phyloP scores from a whole-genome alignment of 768 basidiomycete genomes.

The Leccinum ochraceum region DNA sequence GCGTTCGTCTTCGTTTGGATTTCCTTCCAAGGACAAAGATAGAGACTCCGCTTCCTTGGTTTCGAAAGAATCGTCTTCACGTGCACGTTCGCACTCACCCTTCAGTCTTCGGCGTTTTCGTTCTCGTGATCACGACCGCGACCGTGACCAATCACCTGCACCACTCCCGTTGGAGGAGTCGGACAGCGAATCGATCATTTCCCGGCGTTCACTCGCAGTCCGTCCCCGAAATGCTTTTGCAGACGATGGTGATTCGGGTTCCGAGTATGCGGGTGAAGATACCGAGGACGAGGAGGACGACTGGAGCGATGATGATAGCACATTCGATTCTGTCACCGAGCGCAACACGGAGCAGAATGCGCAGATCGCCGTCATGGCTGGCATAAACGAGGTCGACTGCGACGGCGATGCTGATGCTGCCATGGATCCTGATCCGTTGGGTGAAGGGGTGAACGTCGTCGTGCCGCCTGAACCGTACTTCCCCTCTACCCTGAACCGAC shows the following conservation, averaged over 20 bases:
- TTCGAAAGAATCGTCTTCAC: slow-evolving; percentile 49
- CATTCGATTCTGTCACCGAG: slow-evolving; percentile 80
- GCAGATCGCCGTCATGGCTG: slow-evolving; percentile 39
- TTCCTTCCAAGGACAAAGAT: slow-evolving; percentile 35
- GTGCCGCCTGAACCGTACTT: slow-evolving; percentile 84
- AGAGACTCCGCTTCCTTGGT: slow-evolving; percentile 38
- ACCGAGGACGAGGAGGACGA: slow-evolving; percentile 60
- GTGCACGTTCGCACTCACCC: slow-evolving; percentile 78
- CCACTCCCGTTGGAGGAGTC: slow-evolving; percentile 59
- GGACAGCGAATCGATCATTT: slow-evolving; percentile 44
- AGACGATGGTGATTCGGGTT: slow-evolving; percentile 63
- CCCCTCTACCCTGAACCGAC: slow-evolving; percentile 65
- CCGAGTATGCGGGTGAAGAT: slow-evolving; percentile 52
- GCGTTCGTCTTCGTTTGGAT: slow-evolving; percentile 52
- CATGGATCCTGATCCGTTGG: slow-evolving; percentile 76
- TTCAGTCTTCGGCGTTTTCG: slow-evolving; percentile 74
- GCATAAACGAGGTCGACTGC: slow-evolving; percentile 34
- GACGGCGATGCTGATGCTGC: slow-evolving; percentile 54
- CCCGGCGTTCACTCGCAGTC: slow-evolving; percentile 40
- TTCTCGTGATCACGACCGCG: slow-evolving; percentile 53
- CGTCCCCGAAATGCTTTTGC: slow-evolving; percentile 65
- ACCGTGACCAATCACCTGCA: slow-evolving; percentile 56
- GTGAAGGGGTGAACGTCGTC: slow-evolving; percentile 90
- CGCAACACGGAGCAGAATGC: slow-evolving; percentile 88
- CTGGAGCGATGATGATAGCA: slow-evolving; percentile 55